Conservation (phyloP, 768 basidiomycete species). For the Russula foetens region DNA sequence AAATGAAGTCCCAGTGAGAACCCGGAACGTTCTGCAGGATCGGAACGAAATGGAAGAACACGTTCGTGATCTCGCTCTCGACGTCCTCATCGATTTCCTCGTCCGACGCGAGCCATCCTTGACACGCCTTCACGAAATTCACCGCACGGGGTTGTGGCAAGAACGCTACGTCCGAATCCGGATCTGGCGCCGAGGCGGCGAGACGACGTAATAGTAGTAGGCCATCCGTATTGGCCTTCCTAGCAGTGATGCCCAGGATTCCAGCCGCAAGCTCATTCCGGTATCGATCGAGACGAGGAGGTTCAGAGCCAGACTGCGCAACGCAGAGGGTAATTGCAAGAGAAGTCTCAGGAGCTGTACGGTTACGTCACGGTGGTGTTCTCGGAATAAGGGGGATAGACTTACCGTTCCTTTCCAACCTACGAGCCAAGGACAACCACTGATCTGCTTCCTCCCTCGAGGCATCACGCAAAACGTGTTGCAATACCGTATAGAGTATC, state of each 20-base stretch:
- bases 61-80: conserved; percentile 64
- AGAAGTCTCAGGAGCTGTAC: conserved; percentile 58
- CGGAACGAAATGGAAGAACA: conserved; percentile 73
- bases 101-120: conserved; percentile 65
- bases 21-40: conserved; percentile 84
- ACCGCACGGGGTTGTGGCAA: conserved; percentile 79
- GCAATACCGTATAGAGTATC: conserved; percentile 52
- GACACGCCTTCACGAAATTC: conserved; percentile 78
- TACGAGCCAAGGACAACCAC: conserved; percentile 69
- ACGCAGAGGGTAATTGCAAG: conserved; percentile 60
- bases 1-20: conserved; percentile 88
- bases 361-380: not conserved
- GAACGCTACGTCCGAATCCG: conserved; percentile 75
- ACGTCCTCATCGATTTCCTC: conserved; percentile 68
- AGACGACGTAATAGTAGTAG: conserved; percentile 61
- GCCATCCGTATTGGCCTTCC: conserved; percentile 61
- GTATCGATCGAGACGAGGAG: conserved; percentile 64
- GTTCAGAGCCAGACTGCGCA: conserved; percentile 55
- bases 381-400: not conserved
- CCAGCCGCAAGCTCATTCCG: conserved; percentile 88
- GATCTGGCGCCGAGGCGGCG: conserved; percentile 62
- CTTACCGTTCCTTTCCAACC: conserved; percentile 54
- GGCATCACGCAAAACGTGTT: conserved; percentile 49
- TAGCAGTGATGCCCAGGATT: conserved; percentile 55
- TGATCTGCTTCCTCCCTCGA: conserved; percentile 59